These are phyloP conservation scores for Cetradonia linearis DNA, from an alignment of 495 filamentous ascomycete genomes.

Conservation along the genomic window DNA sequence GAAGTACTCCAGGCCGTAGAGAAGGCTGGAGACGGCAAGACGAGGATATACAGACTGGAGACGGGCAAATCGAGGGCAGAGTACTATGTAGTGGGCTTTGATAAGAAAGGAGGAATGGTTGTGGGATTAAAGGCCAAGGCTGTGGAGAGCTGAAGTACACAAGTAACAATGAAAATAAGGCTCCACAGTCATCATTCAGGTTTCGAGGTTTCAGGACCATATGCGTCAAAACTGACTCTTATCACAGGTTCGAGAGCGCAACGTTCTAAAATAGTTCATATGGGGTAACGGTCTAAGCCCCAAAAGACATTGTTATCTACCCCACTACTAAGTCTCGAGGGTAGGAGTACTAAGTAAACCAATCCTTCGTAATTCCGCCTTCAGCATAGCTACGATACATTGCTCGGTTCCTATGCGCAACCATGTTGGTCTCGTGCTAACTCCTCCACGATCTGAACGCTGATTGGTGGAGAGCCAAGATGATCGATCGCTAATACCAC, in stretches of 20 bases:
- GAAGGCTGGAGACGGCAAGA: conserved; percentile 46
- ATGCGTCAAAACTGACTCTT: not conserved
- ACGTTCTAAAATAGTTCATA: not conserved
- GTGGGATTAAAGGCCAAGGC: conserved; percentile 67
- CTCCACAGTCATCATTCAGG: not conserved
- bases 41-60: conserved; percentile 62
- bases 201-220: not conserved
- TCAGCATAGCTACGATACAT: not conserved
- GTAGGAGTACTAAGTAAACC: not conserved
- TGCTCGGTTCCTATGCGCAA: not conserved
- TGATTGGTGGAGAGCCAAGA: not conserved
- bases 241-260: not conserved
- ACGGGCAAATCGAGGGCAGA: conserved; percentile 53
- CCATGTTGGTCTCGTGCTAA: not conserved
- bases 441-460: not conserved
- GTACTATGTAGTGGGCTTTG: conserved; percentile 64
- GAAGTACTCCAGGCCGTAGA: conserved; percentile 48
- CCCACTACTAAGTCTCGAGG: not conserved
- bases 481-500: not conserved
- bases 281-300: not conserved
- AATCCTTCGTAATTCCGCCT: not conserved
- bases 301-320: not conserved
- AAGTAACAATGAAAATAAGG: not conserved
- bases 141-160: conserved; percentile 50
- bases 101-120: conserved; percentile 43